Evolutionary conservation across 371 early-diverging fungal species (phyloP), one percentile per base, ranked within the genome.

Genomic region (Rhizopus microsporus): DNA sequence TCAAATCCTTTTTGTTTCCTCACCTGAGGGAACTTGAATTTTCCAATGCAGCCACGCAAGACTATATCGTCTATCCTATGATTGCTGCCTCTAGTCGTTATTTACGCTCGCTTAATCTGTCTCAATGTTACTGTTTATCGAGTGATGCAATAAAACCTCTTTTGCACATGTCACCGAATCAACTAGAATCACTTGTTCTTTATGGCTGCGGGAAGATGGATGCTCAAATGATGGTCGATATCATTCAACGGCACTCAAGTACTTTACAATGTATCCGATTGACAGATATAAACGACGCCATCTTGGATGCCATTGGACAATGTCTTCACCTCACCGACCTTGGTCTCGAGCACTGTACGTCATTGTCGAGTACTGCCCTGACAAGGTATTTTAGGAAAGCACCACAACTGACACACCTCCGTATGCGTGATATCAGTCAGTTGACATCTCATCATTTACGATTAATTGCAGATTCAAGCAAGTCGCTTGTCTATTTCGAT

Each of bases 141-240:
- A 74, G 74, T 4, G 64, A 67, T 15, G 72, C 70, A 5, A 74
- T 77, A n/a, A 60, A 50, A 9, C 77, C 77, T 0, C 51, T 77
- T 4, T 38, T 74, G 8, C 16, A 47, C 7, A 68, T 69, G 55
- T 56, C 63, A 15, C 60, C 43, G 3, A 42, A 65, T 42, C 62
- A 61, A 17, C 59, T 77, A 12, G 50, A 74, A 38, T 66, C 68
- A 0, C 61, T 77, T 1, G 64, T 68, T 12, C 46, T 77, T 0
- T 77, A 77, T 39, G 77, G 77, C 5, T 76, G 77, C 33, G 70
- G 72, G 4, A 71, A 72, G 37, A 72, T 77, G 23, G 65, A 71
- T 45, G 37, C 62, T 5, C 46, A 64, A 17, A 55, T 70, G 5
- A 43, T 77, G 7, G 70, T 62, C 0, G 48, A 57, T n/a, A 63